Base-by-base conservation (phyloP, 371 early-diverging fungal species). In the Mortierella sp. region DNA sequence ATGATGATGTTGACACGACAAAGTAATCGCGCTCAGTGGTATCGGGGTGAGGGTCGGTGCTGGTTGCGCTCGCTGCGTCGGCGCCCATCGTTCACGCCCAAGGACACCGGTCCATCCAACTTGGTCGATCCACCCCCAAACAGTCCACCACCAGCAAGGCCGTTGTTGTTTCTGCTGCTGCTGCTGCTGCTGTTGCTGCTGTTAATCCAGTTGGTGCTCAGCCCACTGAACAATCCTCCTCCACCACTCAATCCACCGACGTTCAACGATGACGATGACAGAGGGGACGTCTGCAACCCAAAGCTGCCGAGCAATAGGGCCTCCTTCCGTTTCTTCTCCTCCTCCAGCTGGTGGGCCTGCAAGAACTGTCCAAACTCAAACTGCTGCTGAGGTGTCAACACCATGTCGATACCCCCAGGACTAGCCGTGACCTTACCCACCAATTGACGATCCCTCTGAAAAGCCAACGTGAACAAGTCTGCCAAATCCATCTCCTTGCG, bases 311-410 rank as follows among this genome's bases (percentile, higher is more conserved):
- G 19, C 39, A 61, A 52, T 11, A 70, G 3, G 5, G 45, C 55
- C n/a, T 77, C 77, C 41, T 73, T 76, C 24, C 48, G 64, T 22
- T 45, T 77, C 58, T 61, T 73, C 19, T 74, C 71, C 39, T 81
- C 82, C 19, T 81, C 77, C 24, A 37, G 41, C 45, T 71, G 74
- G 31, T 68, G 68, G 1, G 73, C 70, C 37, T 79, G 79, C 45
- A 83, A 40, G 39, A 70, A 79, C 65, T 79, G 79, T n/a, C 76
- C 79, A 70, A 83, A 83, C 55, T 83, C 84, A 48, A 70, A 69
- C 50, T 83, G 79, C 45, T 83, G 84, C 37, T 83, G 84, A 13
- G 79, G 84, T 1, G 79, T 73, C 64, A 83, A 40, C 11, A 83
- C 16, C 79, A 78, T 63, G 16, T 79, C 79, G 13, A 83, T 72